Evolutionary conservation across 2,329 filamentous ascomycete genomes (phyloP).

Genomic region (Exophiala sp.): DNA sequence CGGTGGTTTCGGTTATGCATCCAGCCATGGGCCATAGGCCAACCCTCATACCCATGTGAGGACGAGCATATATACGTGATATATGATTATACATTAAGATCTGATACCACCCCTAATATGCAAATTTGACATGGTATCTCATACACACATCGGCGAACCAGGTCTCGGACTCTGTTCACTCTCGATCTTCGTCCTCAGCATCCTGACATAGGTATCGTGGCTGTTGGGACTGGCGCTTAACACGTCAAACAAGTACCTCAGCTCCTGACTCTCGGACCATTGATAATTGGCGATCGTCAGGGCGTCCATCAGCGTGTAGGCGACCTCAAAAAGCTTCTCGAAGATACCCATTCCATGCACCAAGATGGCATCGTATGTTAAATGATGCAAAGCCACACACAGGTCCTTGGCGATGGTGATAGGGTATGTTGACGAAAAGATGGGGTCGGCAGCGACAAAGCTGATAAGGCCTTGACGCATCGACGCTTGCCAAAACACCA

Average conservation of each 20-base stretch:
- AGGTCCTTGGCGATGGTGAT: conserved; percentile 58
- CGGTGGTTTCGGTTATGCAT: neutral
- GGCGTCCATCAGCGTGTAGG: conserved; percentile 29
- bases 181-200: conserved; percentile 28
- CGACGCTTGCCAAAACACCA: conserved; percentile 65
- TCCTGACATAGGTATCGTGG: conserved; percentile 28
- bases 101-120: neutral
- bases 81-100: neutral
- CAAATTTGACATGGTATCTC: neutral
- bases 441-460: conserved; percentile 52
- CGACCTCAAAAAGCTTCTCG: conserved; percentile 26
- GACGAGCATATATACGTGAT: neutral
- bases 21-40: neutral
- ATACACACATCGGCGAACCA: conserved; percentile 7
- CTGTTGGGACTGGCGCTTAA: conserved; percentile 27
- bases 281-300: conserved; percentile 27
- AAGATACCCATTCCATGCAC: conserved; percentile 29
- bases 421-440: conserved; percentile 59
- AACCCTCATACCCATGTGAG: neutral
- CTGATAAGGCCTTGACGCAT: conserved; percentile 61
- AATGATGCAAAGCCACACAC: conserved; percentile 18
- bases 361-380: conserved; percentile 22
- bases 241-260: conserved; percentile 25
- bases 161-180: conserved; percentile 17
- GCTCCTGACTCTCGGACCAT: conserved; percentile 25